Conservation (phyloP, 768 basidiomycete species). For the Tylopilus felleus region DNA sequence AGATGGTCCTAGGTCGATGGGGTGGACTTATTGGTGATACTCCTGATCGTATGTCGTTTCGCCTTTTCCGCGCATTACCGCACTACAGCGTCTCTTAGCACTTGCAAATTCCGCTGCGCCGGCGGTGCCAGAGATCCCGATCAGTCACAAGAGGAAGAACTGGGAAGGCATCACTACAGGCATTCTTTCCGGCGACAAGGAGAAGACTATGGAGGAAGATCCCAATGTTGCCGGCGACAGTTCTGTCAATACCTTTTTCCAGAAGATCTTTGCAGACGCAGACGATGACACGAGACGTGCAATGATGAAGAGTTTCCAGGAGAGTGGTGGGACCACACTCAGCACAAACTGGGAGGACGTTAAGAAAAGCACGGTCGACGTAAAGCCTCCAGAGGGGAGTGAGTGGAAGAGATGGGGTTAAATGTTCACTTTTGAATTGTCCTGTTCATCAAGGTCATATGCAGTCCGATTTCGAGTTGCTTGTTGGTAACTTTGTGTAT, state of each 20-base stretch:
- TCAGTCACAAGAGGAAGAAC: constrained; percentile 61
- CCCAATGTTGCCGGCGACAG: constrained; percentile 89
- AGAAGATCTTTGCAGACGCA: constrained; percentile 85
- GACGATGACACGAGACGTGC: constrained; percentile 90
- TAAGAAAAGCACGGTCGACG: constrained; percentile 59
- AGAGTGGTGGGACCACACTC: constrained; percentile 92
- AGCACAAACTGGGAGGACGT: constrained; percentile 97
- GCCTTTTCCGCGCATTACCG: background rate
- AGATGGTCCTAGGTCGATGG: constrained; percentile 71
- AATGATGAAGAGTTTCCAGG: constrained; percentile 97
- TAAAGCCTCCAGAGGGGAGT: constrained; percentile 80
- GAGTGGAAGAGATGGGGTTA: constrained; percentile 81
- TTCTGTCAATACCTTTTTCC: constrained; percentile 85
- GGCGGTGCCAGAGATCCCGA: constrained; percentile 29
- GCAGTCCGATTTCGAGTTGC: background rate
- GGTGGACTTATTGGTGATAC: constrained; percentile 67
- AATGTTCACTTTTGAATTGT: background rate
- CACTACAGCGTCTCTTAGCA: constrained; percentile 8
- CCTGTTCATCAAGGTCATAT: background rate
- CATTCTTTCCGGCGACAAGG: constrained; percentile 67
- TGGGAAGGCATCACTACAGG: constrained; percentile 83
- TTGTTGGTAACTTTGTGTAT: background rate
- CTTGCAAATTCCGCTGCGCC: constrained; percentile 28
- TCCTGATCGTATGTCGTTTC: constrained; percentile 60
- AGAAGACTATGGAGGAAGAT: constrained; percentile 67